Evolutionary conservation across 495 filamentous ascomycete species (phyloP).

Genomic region (Hypoxylon cercidicola): DNA sequence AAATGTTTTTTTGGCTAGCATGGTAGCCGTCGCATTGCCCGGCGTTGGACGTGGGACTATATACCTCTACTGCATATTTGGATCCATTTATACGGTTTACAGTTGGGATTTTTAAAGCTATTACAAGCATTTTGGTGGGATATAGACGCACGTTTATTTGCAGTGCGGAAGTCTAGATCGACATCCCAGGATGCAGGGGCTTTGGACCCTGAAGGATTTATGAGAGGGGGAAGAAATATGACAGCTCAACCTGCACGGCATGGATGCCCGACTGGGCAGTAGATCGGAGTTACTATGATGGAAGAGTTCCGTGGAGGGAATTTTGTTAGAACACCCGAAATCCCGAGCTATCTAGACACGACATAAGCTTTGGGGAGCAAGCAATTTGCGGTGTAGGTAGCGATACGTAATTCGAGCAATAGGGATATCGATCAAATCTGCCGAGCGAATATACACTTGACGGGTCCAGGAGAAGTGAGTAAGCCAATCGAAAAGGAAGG

Average conservation of each 20-base stretch:
- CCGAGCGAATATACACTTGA: not conserved
- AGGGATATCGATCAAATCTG: not conserved
- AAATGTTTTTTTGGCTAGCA: slow-evolving; percentile 26
- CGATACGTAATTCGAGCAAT: slow-evolving; percentile 4
- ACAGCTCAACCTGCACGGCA: slow-evolving; percentile 32
- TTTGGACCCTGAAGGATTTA: slow-evolving; percentile 9
- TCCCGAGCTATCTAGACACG: slow-evolving; percentile 16
- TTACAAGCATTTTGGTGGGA: slow-evolving; percentile 1
- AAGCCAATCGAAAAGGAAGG: not conserved
- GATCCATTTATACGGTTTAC: slow-evolving; percentile 10
- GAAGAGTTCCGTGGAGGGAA: not conserved
- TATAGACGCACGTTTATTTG: slow-evolving; percentile 6
- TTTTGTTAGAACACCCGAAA: slow-evolving; percentile 11
- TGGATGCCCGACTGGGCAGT: slow-evolving; percentile 33
- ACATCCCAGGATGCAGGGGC: slow-evolving; percentile 19
- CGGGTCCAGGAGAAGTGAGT: not conserved
- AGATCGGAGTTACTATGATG: slow-evolving; percentile 1
- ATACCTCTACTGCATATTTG: slow-evolving; percentile 18
- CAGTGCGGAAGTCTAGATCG: slow-evolving; percentile 15
- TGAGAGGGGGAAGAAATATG: slow-evolving; percentile 1
- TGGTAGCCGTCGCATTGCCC: slow-evolving; percentile 29
- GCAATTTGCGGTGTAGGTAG: slow-evolving; percentile 25
- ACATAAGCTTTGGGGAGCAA: slow-evolving; percentile 15
- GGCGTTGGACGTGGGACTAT: slow-evolving; percentile 25
- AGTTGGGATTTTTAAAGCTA: slow-evolving; percentile 8